These are phyloP conservation scores for Mycena olivaceomarginata DNA, from an alignment of 768 basidiomycete genomes.

Conservation along the genomic window DNA sequence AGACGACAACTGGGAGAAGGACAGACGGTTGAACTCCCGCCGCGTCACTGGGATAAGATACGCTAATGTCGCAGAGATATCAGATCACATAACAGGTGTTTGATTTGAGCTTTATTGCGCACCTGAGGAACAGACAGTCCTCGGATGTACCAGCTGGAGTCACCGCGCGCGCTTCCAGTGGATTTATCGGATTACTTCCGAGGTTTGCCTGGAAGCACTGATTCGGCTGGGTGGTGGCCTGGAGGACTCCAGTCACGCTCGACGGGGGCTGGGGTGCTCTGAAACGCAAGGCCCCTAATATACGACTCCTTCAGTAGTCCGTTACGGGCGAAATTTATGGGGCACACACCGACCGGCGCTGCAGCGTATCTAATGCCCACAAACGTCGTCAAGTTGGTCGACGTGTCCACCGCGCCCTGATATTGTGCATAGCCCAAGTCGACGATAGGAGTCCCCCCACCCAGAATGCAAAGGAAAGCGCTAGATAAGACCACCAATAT, in stretches of 20 bases:
- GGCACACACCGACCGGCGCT: conserved; percentile 45
- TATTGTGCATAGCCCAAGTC: conserved; percentile 55
- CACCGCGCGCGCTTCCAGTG: conserved; percentile 4
- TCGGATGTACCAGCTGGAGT: not conserved
- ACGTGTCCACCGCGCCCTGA: conserved; percentile 49
- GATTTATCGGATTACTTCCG: conserved; percentile 46
- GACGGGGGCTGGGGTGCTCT: conserved; percentile 39
- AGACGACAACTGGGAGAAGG: conserved; percentile 19
- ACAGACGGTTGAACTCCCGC: too few relatives aligned
- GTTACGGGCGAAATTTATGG: too few relatives aligned
- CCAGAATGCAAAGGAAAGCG: too few relatives aligned
- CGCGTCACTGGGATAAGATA: not conserved
- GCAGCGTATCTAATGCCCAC: conserved; percentile 58
- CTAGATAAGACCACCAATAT: too few relatives aligned
- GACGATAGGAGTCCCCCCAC: conserved; percentile 41
- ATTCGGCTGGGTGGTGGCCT: conserved; percentile 37
- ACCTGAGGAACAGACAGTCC: conserved; percentile 19
- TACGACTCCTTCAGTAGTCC: too few relatives aligned
- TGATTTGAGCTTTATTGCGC: not conserved
- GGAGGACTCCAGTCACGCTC: conserved; percentile 27
- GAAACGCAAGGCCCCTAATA: conserved; percentile 39
- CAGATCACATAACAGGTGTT: not conserved
- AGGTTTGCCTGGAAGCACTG: conserved; percentile 45
- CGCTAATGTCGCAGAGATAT: not conserved
- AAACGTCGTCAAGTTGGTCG: conserved; percentile 48